phyloP scores from a whole-genome alignment of 352 stramenopile species.

The Plasmopara halstedii region DNA sequence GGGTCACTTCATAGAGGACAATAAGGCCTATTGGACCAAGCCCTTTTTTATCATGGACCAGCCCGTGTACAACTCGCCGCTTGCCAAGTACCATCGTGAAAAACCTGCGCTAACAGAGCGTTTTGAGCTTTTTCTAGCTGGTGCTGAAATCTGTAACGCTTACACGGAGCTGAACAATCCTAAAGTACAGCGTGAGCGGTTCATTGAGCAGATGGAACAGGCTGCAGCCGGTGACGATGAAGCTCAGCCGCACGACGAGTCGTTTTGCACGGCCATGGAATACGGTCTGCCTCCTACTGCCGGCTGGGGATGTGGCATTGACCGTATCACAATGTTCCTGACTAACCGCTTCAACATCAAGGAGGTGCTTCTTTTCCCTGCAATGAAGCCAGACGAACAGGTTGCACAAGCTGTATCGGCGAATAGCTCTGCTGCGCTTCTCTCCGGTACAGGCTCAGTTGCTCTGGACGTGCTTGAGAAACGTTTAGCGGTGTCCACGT shows the following conservation, averaged over 20 bases:
- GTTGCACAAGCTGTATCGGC: slow-evolving; percentile 10
- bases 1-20: slow-evolving; percentile 84
- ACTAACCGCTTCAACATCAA: slow-evolving; percentile 94
- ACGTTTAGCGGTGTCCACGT: slow-evolving; percentile 43
- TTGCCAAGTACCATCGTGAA: slow-evolving; percentile 94
- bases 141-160: slow-evolving; percentile 96
- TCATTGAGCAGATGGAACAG: slow-evolving; percentile 78
- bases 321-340: slow-evolving; percentile 96
- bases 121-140: slow-evolving; percentile 98
- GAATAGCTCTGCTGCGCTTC: slow-evolving; percentile 10
- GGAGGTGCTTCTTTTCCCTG: slow-evolving; percentile 99
- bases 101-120: slow-evolving; percentile 93
- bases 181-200: slow-evolving; percentile 78
- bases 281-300: slow-evolving; percentile 96
- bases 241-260: slow-evolving; percentile 91
- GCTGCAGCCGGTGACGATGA: slow-evolving; percentile 75
- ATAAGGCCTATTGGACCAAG: slow-evolving; percentile 86
- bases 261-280: slow-evolving; percentile 92
- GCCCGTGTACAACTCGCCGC: slow-evolving; percentile 95
- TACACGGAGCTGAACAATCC: slow-evolving; percentile 99
- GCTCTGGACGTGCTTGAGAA: slow-evolving; percentile 60
- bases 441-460: slow-evolving; percentile 33
- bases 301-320: slow-evolving; percentile 96
- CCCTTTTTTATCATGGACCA: slow-evolving; percentile 99
- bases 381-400: slow-evolving; percentile 96